Percentiles rank a stretch among this genome's conserved stretches.
These are phyloP conservation scores for Pseudoneurospora amorphoporcata DNA, from an alignment of 495 filamentous ascomycete genomes.

Conservation along the genomic window DNA sequence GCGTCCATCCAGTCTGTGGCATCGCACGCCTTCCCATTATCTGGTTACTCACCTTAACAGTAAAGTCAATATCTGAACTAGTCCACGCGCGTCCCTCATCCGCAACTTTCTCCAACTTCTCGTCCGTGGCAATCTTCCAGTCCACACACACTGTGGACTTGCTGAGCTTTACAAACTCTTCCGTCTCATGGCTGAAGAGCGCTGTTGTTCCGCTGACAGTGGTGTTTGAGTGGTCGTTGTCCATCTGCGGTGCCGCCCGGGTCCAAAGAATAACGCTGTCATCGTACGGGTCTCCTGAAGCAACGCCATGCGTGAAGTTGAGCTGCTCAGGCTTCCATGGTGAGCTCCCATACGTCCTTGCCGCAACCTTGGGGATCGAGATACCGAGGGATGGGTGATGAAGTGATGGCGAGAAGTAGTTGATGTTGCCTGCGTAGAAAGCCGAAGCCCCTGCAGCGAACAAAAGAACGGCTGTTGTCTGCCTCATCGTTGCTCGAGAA, in stretches of 20 bases:
- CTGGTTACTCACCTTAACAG: slow-evolving; percentile 41
- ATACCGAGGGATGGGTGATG: slow-evolving; percentile 48
- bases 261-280: slow-evolving; percentile 60
- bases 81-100: slow-evolving; percentile 42
- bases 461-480: not conserved
- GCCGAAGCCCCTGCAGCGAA: slow-evolving; percentile 9
- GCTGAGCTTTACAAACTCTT: slow-evolving; percentile 29
- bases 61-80: slow-evolving; percentile 58
- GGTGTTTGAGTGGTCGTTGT: slow-evolving; percentile 45
- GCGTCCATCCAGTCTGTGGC: not conserved
- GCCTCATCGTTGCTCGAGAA: not conserved
- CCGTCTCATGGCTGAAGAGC: slow-evolving; percentile 46
- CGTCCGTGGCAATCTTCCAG: slow-evolving; percentile 35
- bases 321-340: slow-evolving; percentile 32
- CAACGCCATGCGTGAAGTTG: slow-evolving; percentile 59
- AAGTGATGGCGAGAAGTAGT: slow-evolving; percentile 49
- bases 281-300: slow-evolving; percentile 58
- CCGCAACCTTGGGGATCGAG: slow-evolving; percentile 35
- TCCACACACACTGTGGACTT: slow-evolving; percentile 50
- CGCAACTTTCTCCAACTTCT: slow-evolving; percentile 17
- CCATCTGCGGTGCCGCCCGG: slow-evolving; percentile 44
- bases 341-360: slow-evolving; percentile 23
- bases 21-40: not conserved
- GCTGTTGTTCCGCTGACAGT: slow-evolving; percentile 45
- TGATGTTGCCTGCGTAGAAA: slow-evolving; percentile 39